Evolutionary conservation across 495 filamentous ascomycete genomes (phyloP), one percentile per base, ranked within the genome.

Genomic region (Penicillium crystallinum): DNA sequence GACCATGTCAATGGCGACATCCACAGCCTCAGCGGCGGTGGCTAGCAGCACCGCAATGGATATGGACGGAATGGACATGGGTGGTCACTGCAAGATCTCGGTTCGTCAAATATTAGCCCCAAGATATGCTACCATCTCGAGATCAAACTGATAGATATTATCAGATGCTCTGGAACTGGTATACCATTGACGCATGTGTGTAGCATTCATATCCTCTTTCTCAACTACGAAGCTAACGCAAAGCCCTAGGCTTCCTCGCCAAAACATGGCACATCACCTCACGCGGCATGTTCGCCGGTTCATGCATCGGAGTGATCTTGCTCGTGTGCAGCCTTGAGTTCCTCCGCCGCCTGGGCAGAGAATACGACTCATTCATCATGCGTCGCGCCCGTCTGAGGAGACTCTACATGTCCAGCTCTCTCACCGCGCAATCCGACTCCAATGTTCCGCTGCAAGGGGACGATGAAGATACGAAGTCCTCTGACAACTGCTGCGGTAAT

Each of bases 151-250:
- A 61, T 33, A 18, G 6, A 34, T n/a, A 17, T 40, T 2, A 30
- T 5, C 25, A 82, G 81, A 91, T 89, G 86, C 66, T 88, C 2
- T 89, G 85, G 86, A 89, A 91, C 59, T 89, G 86, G 86, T 69
- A 84, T 53, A 86, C 82, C 0, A 68, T 88, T 30, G 80, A 87
- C 64, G 60, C 83, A 1, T 91, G 85, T 77, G 66, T 7, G 66
- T 14, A 21, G 10, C 15, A 33, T 22, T 15, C 2, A 27, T 29
- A 34, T 49, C 41, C 31, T 9, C 29, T 49, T 11, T 17, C 35
- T 15, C 14, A 9, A 23, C 22, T 29, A 55, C 34, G 30, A 59
- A 59, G 19, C 45, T 15, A 48, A 44, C 5, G 9, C 14, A 15
- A 15, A 36, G 0, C 12, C 36, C 37, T 31, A 80, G 73, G 77